Percentiles rank a stretch among this genome's conserved stretches.
phyloP scores from a whole-genome alignment of 352 stramenopile genomes.

The Paralagenidium karlingii region DNA sequence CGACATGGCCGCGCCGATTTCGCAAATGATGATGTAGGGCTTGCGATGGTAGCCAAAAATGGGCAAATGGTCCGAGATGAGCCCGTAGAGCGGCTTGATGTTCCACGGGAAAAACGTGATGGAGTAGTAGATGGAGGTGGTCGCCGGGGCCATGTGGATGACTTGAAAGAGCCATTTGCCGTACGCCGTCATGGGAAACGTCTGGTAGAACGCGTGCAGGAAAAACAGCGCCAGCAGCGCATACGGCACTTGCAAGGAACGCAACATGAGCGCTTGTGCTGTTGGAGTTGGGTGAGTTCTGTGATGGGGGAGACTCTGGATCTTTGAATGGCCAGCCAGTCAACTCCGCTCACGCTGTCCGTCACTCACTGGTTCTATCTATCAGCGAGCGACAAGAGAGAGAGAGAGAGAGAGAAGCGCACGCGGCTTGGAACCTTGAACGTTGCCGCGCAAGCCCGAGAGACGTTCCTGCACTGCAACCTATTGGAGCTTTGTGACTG shows the following conservation, averaged over 20 bases:
- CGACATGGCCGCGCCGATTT: slow-evolving; percentile 54
- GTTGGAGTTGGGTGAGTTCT: no score
- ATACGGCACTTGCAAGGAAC: slow-evolving; percentile 23
- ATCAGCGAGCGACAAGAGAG: no score
- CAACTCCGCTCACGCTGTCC: no score
- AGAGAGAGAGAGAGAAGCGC: no score
- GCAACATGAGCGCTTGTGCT: no score
- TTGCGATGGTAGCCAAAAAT: slow-evolving; percentile 68
- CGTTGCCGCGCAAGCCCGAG: no score
- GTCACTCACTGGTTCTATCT: no score
- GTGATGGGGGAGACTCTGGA: no score
- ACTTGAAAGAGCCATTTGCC: slow-evolving; percentile 60
- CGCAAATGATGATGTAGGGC: slow-evolving; percentile 69
- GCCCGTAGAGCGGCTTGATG: slow-evolving; percentile 71
- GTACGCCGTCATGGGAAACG: slow-evolving; percentile 72
- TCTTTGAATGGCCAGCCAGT: no score
- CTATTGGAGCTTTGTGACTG: no score
- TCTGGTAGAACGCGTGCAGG: slow-evolving; percentile 59
- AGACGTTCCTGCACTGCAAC: no score
- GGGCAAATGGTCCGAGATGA: slow-evolving; percentile 62
- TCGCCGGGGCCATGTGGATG: slow-evolving; percentile 65
- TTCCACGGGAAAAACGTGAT: slow-evolving; percentile 79
- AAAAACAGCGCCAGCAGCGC: slow-evolving; percentile 67
- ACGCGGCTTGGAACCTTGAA: no score
- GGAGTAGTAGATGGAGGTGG: slow-evolving; percentile 70